A percentile compares a stretch with the other conserved stretches of the same genome.
phyloP scores from a whole-genome alignment of 352 stramenopile genomes.

The Globisporangium splendens region DNA sequence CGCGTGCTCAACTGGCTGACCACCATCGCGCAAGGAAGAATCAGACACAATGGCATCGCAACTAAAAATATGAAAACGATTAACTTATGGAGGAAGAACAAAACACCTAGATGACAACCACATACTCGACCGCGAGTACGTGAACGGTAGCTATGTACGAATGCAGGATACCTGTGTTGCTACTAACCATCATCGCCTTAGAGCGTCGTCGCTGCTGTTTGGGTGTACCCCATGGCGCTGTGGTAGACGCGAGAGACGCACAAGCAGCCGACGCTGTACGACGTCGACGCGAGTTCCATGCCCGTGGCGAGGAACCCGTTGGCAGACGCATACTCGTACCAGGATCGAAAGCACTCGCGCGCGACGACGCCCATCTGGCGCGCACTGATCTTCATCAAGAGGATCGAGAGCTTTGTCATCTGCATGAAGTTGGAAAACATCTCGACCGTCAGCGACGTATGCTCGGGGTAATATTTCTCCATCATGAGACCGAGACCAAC shows the following conservation, averaged over 20 bases:
- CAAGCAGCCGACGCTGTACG: constrained; percentile 62
- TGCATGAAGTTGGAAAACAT: constrained; percentile 73
- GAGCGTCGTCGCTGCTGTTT: constrained; percentile 2
- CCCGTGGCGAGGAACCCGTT: constrained; percentile 70
- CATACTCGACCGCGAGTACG: no score
- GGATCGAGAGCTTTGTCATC: constrained; percentile 79
- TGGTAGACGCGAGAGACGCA: constrained; percentile 60
- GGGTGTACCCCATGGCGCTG: constrained; percentile 34
- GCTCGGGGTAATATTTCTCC: constrained; percentile 80
- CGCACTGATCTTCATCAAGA: constrained; percentile 73
- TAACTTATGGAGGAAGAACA: no score
- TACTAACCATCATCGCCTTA: no score
- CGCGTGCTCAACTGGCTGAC: no score
- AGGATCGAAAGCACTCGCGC: constrained; percentile 63
- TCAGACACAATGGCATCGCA: no score
- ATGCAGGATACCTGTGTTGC: no score
- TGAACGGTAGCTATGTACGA: no score
- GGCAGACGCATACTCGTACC: constrained; percentile 61
- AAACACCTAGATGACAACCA: no score
- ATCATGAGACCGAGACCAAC: constrained; percentile 66
- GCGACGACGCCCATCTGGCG: constrained; percentile 64
- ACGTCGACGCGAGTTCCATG: constrained; percentile 60
- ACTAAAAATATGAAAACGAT: no score
- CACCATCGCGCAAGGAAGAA: no score
- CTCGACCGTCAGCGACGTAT: constrained; percentile 61